Base-by-base conservation (phyloP, 345 rosid genomes). In the Carallia brachiata region DNA sequence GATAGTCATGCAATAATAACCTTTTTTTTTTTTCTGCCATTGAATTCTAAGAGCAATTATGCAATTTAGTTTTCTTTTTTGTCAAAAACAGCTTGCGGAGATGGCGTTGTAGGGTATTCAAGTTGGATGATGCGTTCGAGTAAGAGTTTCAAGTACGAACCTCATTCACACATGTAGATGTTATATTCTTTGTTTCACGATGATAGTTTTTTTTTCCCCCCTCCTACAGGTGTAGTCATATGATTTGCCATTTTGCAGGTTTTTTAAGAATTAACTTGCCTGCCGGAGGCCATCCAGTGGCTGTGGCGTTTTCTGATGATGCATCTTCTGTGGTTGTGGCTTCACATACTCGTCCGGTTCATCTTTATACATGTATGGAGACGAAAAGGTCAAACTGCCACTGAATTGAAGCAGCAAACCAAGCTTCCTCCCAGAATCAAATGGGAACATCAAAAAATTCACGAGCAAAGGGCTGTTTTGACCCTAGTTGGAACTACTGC, bases 51-150 rank as follows among this genome's bases (percentile, higher is more conserved):
- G 8, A 9, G 10, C 66, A 23, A 19, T 32, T 52, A 6, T n/a
- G 18, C 50, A 28, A 34, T 61, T 2, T n/a, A 7, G 4, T 0
- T 55, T 60, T 66, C 23, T 65, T 55, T 66, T 23, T 58, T 75
- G 92, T 56, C 66, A 31, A 44, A 52, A 73, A 81, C 90, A 95
- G 98, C 88, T 75, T 96, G 99, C 66, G 88, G 79, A 54, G 98
- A 96, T 84, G 94, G 99, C 79, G 85, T 83, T 62, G 81, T 89
- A 87, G 99, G 83, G 85, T 92, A 64, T 92, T 87, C 72, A 90
- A 89, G 86, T 79, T 95, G 85, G 97, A 95, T 70, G 92, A 95
- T 78, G 98, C 94, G n/a, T 68, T 83, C 89, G 6, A 95, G 93
- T 81, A 95, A 90, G 89, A 90, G 97, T 84, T 92, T 90, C 86